Base-by-base conservation (phyloP, 2,329 filamentous ascomycete genomes). In the Beauveria rudraprayagi region DNA sequence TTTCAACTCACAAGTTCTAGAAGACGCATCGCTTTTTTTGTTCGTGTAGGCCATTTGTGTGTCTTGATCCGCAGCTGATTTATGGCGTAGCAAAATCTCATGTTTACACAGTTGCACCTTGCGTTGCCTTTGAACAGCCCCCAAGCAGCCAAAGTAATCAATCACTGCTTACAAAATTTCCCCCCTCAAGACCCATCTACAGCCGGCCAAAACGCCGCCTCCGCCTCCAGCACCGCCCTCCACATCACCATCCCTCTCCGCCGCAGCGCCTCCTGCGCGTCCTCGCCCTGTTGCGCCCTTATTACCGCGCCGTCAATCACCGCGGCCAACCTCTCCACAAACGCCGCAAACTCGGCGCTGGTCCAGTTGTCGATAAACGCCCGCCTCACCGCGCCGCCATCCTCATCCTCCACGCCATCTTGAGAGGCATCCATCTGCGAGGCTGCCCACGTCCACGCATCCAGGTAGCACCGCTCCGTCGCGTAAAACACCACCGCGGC, bases 401-500 rank as follows among this genome's bases (percentile, higher is more conserved):
- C 87, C 24, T 66, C 63, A 11, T 46, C 60, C 1, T 47, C 28
- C 1, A 56, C 63, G 0, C 54, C 61, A 19, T 64, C 52, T 2
- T 63, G 62, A 1, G 61, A 51, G 17, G 63, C 63, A 1, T 67
- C 65, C 19, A 74, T 69, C 66, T 79, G 72, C 5, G 69, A 64
- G 63, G 70, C 76, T 3, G 80, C 80, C 70, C 77, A 81, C 10
- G 75, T 76, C 85, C 85, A 88, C 14, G 84, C 80, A 44, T 81
- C 77, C 19, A 86, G 69, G 68, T 87, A 88, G 63, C 79, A 81
- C 52, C 78, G 83, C 73, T 93, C 89, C 1, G 87, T 91, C n/a
- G 84, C 85, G 85, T 88, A 92, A 26, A 92, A 81, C n/a, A 90
- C 80, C 2, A 90, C 81, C 63, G 90, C 77, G 6, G 86, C 87